These are phyloP conservation scores for Danielia oregonensis DNA, from an alignment of 805 yeast species.

Conservation along the genomic window DNA sequence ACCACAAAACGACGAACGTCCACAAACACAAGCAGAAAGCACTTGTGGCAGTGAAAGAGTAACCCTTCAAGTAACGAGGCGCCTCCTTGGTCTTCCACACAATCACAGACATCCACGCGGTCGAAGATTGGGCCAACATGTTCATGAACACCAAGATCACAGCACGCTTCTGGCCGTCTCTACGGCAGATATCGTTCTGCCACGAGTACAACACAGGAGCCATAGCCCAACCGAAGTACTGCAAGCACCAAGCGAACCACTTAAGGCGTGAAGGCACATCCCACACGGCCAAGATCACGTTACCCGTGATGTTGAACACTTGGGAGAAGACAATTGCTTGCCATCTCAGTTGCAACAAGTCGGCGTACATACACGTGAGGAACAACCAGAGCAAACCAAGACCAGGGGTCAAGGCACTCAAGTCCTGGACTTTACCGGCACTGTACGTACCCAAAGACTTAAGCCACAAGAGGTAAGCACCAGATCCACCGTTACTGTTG, in stretches of 20 bases:
- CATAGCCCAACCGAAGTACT: slow-evolving; percentile 60
- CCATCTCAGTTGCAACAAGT: slow-evolving; percentile 41
- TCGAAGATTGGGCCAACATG: slow-evolving; percentile 50
- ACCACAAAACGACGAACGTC: slow-evolving; percentile 49
- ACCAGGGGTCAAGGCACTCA: slow-evolving; percentile 46
- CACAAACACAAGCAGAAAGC: slow-evolving; percentile 44
- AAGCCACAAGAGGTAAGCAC: slow-evolving; percentile 62
- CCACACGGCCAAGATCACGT: slow-evolving; percentile 56
- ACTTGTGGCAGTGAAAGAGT: slow-evolving; percentile 45
- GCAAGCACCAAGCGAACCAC: slow-evolving; percentile 61
- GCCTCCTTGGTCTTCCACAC: slow-evolving; percentile 58
- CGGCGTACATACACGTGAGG: slow-evolving; percentile 35
- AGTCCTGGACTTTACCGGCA: slow-evolving; percentile 32
- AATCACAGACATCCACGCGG: slow-evolving; percentile 47
- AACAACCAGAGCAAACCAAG: slow-evolving; percentile 39
- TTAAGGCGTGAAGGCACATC: slow-evolving; percentile 53
- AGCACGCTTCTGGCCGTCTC: slow-evolving; percentile 53
- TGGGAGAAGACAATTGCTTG: slow-evolving; percentile 52
- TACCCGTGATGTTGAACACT: slow-evolving; percentile 51
- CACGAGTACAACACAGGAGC: slow-evolving; percentile 59
- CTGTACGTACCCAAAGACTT: slow-evolving; percentile 20
- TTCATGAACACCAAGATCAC: slow-evolving; percentile 56
- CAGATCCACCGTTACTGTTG: slow-evolving; percentile 52
- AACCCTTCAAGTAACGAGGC: slow-evolving; percentile 55
- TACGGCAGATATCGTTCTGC: slow-evolving; percentile 54